Percentiles rank a stretch among this genome's conserved stretches.
These are phyloP conservation scores for Acanthamoeba castellanii DNA, from an alignment of 208 protist genomes.

Conservation along the genomic window DNA sequence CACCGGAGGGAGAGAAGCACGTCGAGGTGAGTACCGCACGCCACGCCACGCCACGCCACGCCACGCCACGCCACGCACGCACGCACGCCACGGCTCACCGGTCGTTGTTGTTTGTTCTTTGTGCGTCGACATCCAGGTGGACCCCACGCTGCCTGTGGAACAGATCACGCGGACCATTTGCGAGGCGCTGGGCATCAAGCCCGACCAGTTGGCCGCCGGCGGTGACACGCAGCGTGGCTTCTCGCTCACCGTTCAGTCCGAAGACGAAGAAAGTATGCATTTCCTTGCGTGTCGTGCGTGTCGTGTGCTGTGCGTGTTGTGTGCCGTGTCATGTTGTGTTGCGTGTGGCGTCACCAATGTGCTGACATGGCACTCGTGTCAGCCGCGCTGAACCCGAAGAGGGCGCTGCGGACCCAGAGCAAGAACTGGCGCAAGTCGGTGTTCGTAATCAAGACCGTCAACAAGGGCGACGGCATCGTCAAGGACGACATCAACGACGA, in stretches of 20 bases:
- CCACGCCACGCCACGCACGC: neutral
- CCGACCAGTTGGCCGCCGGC: slow-evolving; percentile 18
- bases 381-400: slow-evolving; percentile 40
- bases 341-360: neutral
- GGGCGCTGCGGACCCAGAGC: slow-evolving; percentile 33
- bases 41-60: neutral
- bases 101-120: no score
- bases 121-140: neutral
- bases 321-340: neutral
- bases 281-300: neutral
- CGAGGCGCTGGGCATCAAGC: slow-evolving; percentile 13
- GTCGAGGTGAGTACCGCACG: slow-evolving; percentile 4
- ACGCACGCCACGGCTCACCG: neutral
- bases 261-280: slow-evolving; percentile 35
- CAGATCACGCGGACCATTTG: slow-evolving; percentile 19
- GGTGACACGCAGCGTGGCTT: neutral
- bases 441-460: slow-evolving; percentile 10
- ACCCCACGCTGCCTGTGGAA: neutral
- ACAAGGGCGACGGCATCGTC: slow-evolving; percentile 30
- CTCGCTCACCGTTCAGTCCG: neutral
- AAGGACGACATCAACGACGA: neutral
- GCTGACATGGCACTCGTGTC: neutral
- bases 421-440: slow-evolving; percentile 54
- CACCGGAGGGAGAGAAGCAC: neutral
- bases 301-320: neutral